Base-by-base conservation (phyloP, 2,329 filamentous ascomycete genomes). In the Diaporthe caulivora region DNA sequence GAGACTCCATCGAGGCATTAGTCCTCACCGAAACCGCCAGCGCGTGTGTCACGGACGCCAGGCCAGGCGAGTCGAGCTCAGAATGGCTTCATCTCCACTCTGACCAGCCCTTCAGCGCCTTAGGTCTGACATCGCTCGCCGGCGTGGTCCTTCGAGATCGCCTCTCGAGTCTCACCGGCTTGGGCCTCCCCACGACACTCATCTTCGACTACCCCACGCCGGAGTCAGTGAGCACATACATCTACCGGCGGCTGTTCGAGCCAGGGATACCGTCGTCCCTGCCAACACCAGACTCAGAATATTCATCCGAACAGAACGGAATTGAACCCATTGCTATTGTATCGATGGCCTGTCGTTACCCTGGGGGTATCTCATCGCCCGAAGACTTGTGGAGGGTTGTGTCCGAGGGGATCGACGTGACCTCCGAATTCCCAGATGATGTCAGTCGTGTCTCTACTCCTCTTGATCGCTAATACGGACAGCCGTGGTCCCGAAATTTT, bases 271-370 rank as follows among this genome's bases (percentile, higher is more conserved):
- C 31, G 24, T 8, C 57, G 7, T 0, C 42, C 1, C 21, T 21
- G 3, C 17, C 49, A 15, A 5, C 18, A 31, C 29, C 44, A 15
- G 10, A 13, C 9, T 24, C 42, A 21, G 42, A 29, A 34, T 4
- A 6, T 4, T n/a, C 18, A 2, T 5, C 11, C 9, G 47, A 3
- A 21, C 21, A 26, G 7, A 42, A 11, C 13, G 47, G 29, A 2
- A 18, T 54, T 5, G 69, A 71, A 17, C 34, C 69, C n/a, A 71
- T 71, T 11, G 69, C 69, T 4, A 71, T 71, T 51, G 37, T 71
- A 2, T 71, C 69, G 2, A 71, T 71, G 69, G 69, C 57, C 47
- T 71, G 69, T 65, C 57, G 69, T 17, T 71, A 71, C 11, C 69
- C 69, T 13, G 69, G 69, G 29, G 69, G 69, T 24, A 71, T 71